A percentile compares a stretch with the other conserved stretches of the same genome.
These are phyloP conservation scores for Panellus pusillus DNA, from an alignment of 768 basidiomycete genomes.

Conservation along the genomic window DNA sequence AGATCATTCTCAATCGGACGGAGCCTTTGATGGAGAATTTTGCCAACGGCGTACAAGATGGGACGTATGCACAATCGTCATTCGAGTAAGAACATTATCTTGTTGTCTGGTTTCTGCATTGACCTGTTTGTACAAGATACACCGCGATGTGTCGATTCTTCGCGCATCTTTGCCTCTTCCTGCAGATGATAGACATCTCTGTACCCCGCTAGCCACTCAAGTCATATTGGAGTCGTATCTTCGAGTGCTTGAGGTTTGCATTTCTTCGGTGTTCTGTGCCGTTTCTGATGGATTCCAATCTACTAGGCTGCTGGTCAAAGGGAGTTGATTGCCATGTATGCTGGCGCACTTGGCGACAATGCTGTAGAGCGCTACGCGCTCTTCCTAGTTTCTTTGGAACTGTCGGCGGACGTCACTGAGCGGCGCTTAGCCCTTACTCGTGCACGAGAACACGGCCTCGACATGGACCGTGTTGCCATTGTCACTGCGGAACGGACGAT, in stretches of 20 bases:
- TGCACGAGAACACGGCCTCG: conserved; percentile 82
- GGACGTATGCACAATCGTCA: conserved; percentile 45
- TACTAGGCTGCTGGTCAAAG: conserved; percentile 72
- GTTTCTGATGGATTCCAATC: background rate
- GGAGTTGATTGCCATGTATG: conserved; percentile 91
- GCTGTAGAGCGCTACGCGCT: conserved; percentile 90
- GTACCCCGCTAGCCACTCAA: conserved; percentile 74
- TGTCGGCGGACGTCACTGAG: conserved; percentile 61
- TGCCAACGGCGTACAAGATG: conserved; percentile 54
- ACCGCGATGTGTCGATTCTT: conserved; percentile 84
- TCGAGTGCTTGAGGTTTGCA: conserved; percentile 77
- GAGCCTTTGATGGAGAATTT: conserved; percentile 69
- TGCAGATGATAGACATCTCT: conserved; percentile 76
- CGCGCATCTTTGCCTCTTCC: conserved; percentile 87
- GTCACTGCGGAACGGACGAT: conserved; percentile 79
- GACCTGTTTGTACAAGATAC: conserved; percentile 46
- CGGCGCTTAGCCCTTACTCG: conserved; percentile 69
- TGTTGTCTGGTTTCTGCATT: background rate
- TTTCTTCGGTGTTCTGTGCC: background rate
- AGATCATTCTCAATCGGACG: conserved; percentile 73
- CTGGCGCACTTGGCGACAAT: conserved; percentile 85
- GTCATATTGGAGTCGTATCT: conserved; percentile 87
- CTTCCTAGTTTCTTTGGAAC: conserved; percentile 79
- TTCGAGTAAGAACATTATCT: conserved; percentile 46
- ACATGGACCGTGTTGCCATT: conserved; percentile 76